Percentiles rank a stretch among this genome's conserved stretches.
Conservation (phyloP, 768 basidiomycete genomes). For the Tremella mesenterica region DNA sequence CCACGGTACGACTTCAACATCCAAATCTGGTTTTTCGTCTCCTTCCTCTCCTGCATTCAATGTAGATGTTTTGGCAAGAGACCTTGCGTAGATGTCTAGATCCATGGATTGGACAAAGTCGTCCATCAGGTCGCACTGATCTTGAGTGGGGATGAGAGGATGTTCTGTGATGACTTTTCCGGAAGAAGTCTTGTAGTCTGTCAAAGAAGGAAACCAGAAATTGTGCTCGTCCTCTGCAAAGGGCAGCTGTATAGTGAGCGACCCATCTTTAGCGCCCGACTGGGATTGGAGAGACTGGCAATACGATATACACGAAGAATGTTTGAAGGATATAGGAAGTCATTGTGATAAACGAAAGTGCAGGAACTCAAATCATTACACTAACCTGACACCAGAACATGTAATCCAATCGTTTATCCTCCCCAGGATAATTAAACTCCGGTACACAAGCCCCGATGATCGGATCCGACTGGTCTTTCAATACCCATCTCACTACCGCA, state of each 20-base stretch:
- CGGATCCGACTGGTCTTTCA: constrained; percentile 62
- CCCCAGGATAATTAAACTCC: constrained; percentile 50
- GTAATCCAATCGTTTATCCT: constrained; percentile 54
- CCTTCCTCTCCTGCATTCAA: constrained; percentile 12
- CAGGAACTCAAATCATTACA: too few relatives aligned
- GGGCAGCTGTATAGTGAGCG: constrained; percentile 57
- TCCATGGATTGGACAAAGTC: constrained; percentile 82
- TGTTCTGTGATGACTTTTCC: constrained; percentile 68
- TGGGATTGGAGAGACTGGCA: neutral
- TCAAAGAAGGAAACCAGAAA: constrained; percentile 75
- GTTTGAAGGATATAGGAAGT: too few relatives aligned
- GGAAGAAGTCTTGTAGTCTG: constrained; percentile 61
- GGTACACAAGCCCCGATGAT: constrained; percentile 76
- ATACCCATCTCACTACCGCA: constrained; percentile 78
- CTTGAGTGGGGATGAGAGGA: constrained; percentile 39
- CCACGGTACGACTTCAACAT: constrained; percentile 51
- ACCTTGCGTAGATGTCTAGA: constrained; percentile 62
- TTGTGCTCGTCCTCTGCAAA: constrained; percentile 89
- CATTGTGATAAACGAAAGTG: too few relatives aligned
- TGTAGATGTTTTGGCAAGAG: constrained; percentile 49
- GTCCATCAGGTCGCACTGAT: constrained; percentile 57
- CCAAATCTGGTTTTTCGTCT: constrained; percentile 12
- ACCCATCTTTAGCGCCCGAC: constrained; percentile 1
- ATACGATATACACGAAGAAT: too few relatives aligned
- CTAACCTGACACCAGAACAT: constrained; percentile 73